phyloP scores from a whole-genome alignment of 495 filamentous ascomycete species.

The Lasiosphaeria hispida region DNA sequence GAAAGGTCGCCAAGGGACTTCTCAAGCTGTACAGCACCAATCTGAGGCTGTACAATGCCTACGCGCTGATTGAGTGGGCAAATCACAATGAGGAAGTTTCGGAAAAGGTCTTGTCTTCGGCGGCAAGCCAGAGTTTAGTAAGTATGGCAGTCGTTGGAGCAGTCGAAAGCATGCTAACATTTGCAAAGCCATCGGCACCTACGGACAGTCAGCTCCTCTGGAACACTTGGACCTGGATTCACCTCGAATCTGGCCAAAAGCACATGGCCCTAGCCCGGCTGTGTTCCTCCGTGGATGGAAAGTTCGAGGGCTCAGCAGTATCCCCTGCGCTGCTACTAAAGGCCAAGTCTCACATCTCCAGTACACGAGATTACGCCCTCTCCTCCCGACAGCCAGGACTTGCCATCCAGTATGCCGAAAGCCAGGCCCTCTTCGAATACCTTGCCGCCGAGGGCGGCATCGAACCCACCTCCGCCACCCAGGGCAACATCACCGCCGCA shows the following conservation, averaged over 20 bases:
- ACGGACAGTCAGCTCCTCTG: conserved; percentile 57
- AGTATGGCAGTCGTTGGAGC: not conserved
- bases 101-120: conserved; percentile 62
- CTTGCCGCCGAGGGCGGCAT: conserved; percentile 40
- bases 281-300: conserved; percentile 29
- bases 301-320: conserved; percentile 10
- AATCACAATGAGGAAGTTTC: conserved; percentile 54
- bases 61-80: conserved; percentile 68
- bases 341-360: conserved; percentile 54
- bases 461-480: conserved; percentile 34
- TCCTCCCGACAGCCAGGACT: conserved; percentile 42
- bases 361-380: conserved; percentile 55
- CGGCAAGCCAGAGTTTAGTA: conserved; percentile 31
- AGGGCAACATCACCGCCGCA: conserved; percentile 52
- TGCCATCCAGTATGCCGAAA: conserved; percentile 57
- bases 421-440: conserved; percentile 63
- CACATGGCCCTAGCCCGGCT: conserved; percentile 27
- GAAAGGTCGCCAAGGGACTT: conserved; percentile 68
- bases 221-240: conserved; percentile 71
- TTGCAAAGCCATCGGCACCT: conserved; percentile 24
- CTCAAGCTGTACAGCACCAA: conserved; percentile 65
- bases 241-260: conserved; percentile 49
- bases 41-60: conserved; percentile 72
- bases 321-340: conserved; percentile 52
- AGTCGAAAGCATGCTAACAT: not conserved